Evolutionary conservation across 805 yeast species (phyloP).

Genomic region (Henningerozyma blattae): DNA sequence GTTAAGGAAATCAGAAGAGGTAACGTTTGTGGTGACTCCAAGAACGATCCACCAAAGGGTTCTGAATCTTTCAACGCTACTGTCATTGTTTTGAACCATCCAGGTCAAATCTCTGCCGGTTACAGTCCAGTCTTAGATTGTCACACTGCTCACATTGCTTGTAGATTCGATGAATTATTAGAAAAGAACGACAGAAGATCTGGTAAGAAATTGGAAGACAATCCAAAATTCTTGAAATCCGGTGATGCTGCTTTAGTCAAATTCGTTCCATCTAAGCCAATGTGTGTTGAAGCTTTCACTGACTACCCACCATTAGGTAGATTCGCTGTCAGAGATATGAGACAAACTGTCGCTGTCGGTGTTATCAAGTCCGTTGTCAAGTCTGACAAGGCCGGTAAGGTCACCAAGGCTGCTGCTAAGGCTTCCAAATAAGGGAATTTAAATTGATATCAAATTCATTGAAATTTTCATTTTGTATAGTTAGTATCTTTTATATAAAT

Average conservation of each 20-base stretch:
- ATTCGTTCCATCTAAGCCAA: constrained; percentile 79
- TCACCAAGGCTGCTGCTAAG: constrained; percentile 80
- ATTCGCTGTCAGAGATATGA: constrained; percentile 98
- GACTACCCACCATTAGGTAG: constrained; percentile 97
- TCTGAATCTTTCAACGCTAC: constrained; percentile 74
- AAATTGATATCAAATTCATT: no score
- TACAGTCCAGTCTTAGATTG: constrained; percentile 87
- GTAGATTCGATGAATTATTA: constrained; percentile 68
- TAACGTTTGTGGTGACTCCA: constrained; percentile 85
- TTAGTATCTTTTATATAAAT: no score
- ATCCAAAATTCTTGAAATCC: constrained; percentile 88
- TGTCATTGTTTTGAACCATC: constrained; percentile 81
- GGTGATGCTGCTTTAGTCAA: constrained; percentile 94
- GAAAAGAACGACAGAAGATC: constrained; percentile 88
- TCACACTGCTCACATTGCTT: constrained; percentile 86
- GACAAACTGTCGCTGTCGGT: constrained; percentile 99
- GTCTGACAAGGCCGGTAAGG: constrained; percentile 81
- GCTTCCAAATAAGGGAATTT: constrained; percentile 23
- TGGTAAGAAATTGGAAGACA: constrained; percentile 81
- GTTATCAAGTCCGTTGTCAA: constrained; percentile 92
- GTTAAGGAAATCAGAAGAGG: constrained; percentile 86
- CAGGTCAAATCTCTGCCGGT: constrained; percentile 85
- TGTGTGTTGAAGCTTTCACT: constrained; percentile 89
- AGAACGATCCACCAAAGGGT: constrained; percentile 79
- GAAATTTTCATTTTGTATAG: no score